These are phyloP conservation scores for Hirsutella minnesotensis DNA, from an alignment of 2,329 filamentous ascomycete species.

Conservation along the genomic window DNA sequence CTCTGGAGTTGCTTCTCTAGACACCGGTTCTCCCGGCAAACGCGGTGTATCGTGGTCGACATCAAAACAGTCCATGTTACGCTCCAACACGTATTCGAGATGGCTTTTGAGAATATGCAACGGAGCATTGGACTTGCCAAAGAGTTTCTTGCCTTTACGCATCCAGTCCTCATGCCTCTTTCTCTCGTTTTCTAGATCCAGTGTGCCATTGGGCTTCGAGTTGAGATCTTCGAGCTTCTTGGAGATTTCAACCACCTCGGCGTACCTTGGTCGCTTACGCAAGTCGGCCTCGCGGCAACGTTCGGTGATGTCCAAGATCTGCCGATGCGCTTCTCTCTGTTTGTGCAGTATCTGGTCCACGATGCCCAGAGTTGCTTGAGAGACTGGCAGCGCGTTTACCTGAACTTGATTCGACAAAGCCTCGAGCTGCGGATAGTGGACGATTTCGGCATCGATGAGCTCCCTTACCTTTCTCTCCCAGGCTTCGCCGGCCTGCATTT, in stretches of 20 bases:
- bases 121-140: slow-evolving; percentile 95
- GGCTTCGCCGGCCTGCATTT: slow-evolving; percentile 62
- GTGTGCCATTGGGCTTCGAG: slow-evolving; percentile 80
- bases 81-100: slow-evolving; percentile 83
- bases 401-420: slow-evolving; percentile 75
- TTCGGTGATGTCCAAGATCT: slow-evolving; percentile 72
- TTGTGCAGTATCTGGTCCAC: slow-evolving; percentile 92
- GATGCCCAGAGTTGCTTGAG: slow-evolving; percentile 62
- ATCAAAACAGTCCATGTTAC: slow-evolving; percentile 87
- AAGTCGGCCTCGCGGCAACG: slow-evolving; percentile 66
- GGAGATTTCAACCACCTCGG: slow-evolving; percentile 82
- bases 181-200: slow-evolving; percentile 88
- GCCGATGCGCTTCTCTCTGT: slow-evolving; percentile 84
- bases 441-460: slow-evolving; percentile 78
- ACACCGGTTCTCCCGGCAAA: slow-evolving; percentile 82
- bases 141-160: slow-evolving; percentile 92
- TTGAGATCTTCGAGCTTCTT: slow-evolving; percentile 80
- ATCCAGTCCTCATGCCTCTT: slow-evolving; percentile 98
- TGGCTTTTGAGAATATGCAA: slow-evolving; percentile 91
- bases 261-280: slow-evolving; percentile 70
- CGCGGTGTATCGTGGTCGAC: slow-evolving; percentile 73
- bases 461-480: slow-evolving; percentile 94
- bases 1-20: slow-evolving; percentile 58
- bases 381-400: slow-evolving; percentile 61
- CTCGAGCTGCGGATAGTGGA: slow-evolving; percentile 91